A percentile compares a stretch with the other conserved stretches of the same genome.
These are phyloP conservation scores for Arthromyces matolae DNA, from an alignment of 768 basidiomycete species.

Conservation along the genomic window DNA sequence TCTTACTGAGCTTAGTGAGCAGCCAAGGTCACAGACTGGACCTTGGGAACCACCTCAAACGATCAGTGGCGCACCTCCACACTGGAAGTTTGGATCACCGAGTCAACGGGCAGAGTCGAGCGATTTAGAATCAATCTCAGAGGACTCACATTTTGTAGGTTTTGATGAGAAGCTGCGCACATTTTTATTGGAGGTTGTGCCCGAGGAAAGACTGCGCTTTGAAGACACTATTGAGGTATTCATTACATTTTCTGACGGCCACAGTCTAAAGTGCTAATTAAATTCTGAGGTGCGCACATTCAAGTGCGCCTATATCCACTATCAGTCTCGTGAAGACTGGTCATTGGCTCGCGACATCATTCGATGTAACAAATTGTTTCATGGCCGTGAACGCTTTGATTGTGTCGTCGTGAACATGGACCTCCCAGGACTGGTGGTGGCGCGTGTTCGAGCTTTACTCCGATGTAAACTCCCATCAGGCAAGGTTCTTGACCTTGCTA, in stretches of 20 bases:
- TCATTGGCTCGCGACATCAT: constrained; percentile 22
- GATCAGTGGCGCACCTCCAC: not conserved
- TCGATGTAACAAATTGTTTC: constrained; percentile 24
- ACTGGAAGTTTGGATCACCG: constrained; percentile 4
- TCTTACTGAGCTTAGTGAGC: not conserved
- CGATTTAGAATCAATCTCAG: constrained; percentile 10
- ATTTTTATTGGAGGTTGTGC: constrained; percentile 8
- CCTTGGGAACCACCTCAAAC: not conserved
- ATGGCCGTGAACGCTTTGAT: constrained; percentile 3
- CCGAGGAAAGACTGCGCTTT: constrained; percentile 9
- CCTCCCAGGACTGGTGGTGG: not conserved
- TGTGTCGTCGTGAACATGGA: not conserved
- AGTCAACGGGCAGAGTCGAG: constrained; percentile 10
- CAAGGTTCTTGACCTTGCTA: not conserved
- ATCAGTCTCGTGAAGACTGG: constrained; percentile 26
- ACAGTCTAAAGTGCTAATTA: too few species aligned
- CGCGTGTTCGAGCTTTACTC: not conserved
- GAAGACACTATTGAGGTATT: constrained; percentile 18
- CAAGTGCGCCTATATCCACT: constrained; percentile 21
- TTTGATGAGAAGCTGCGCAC: not conserved
- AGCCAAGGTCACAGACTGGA: not conserved
- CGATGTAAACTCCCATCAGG: not conserved
- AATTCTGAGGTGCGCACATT: constrained; percentile 17
- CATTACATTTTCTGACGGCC: too few species aligned
- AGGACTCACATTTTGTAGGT: not conserved